These are phyloP conservation scores for Themeda triandra DNA, from an alignment of 176 grass and related monocot species.

Conservation along the genomic window DNA sequence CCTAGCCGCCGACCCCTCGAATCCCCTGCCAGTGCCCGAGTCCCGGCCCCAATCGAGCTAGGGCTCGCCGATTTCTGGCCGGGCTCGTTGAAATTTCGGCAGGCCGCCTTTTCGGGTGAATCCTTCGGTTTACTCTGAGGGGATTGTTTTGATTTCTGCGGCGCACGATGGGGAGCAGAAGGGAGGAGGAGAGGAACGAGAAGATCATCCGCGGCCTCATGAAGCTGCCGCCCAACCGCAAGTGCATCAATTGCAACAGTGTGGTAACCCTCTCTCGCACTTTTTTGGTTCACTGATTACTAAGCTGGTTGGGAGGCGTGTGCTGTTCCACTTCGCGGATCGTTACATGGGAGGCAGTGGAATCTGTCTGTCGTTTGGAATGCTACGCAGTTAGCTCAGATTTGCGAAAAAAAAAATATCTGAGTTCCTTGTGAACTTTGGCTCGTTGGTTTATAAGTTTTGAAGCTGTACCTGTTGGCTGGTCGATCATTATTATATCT, in stretches of 20 bases:
- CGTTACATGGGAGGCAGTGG: background rate
- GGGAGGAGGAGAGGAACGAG: conserved; percentile 93
- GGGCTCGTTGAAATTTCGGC: background rate
- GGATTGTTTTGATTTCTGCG: conserved; percentile 1
- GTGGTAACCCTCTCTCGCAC: conserved; percentile 37
- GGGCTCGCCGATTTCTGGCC: conserved; percentile 31
- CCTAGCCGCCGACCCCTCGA: conserved; percentile 50
- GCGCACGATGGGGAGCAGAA: conserved; percentile 76
- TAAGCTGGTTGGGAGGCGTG: conserved; percentile 13
- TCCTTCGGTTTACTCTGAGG: background rate
- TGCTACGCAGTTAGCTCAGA: conserved; percentile 8
- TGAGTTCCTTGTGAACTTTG: background rate
- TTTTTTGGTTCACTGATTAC: background rate
- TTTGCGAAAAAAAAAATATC: background rate
- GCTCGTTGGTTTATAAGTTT: background rate
- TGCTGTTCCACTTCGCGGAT: conserved; percentile 13
- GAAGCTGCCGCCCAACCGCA: conserved; percentile 97
- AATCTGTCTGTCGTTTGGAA: background rate
- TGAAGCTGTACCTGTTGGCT: conserved; percentile 6
- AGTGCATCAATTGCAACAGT: conserved; percentile 97
- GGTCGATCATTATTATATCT: background rate
- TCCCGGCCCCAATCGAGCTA: conserved; percentile 28
- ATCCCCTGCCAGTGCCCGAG: conserved; percentile 25
- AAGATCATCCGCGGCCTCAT: conserved; percentile 98
- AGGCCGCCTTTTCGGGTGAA: background rate